phyloP scores from a whole-genome alignment of 495 filamentous ascomycete genomes.

The Melanomma pulvis-pyrius region DNA sequence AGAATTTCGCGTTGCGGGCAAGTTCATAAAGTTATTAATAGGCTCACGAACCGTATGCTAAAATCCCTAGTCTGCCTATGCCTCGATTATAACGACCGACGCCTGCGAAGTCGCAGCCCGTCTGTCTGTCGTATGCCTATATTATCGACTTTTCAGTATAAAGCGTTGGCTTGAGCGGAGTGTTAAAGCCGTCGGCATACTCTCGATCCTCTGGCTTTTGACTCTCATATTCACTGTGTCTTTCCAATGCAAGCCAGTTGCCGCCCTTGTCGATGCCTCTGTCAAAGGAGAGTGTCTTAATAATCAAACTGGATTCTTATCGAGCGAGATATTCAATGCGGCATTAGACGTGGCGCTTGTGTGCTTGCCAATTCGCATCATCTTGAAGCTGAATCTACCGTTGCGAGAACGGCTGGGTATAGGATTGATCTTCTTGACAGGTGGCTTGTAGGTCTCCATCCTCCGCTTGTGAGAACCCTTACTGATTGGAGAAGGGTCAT shows the following conservation, averaged over 20 bases:
- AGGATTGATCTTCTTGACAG: too few species aligned
- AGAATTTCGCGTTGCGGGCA: slow-evolving; percentile 2
- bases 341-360: too few species aligned
- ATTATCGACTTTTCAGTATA: slow-evolving; percentile 5
- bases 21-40: neutral
- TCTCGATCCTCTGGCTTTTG: neutral
- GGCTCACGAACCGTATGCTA: neutral
- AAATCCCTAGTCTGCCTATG: neutral
- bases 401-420: too few species aligned
- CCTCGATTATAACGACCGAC: too few species aligned
- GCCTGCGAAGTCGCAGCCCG: neutral
- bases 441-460: too few species aligned
- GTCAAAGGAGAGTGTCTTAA: neutral
- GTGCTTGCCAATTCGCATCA: too few species aligned
- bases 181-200: neutral
- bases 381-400: too few species aligned
- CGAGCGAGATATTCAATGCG: too few species aligned
- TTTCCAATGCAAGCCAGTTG: slow-evolving; percentile 2
- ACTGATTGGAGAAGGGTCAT: too few species aligned
- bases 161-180: slow-evolving; percentile 5
- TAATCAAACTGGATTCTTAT: neutral
- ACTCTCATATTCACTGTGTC: neutral
- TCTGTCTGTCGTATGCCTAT: slow-evolving; percentile 1
- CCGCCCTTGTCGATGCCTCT: neutral
- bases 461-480: too few species aligned